Evolutionary conservation across 192 early-diverging fungal genomes (phyloP), one percentile per base, ranked within the genome.

Genomic region (Entomortierella beljakovae): DNA sequence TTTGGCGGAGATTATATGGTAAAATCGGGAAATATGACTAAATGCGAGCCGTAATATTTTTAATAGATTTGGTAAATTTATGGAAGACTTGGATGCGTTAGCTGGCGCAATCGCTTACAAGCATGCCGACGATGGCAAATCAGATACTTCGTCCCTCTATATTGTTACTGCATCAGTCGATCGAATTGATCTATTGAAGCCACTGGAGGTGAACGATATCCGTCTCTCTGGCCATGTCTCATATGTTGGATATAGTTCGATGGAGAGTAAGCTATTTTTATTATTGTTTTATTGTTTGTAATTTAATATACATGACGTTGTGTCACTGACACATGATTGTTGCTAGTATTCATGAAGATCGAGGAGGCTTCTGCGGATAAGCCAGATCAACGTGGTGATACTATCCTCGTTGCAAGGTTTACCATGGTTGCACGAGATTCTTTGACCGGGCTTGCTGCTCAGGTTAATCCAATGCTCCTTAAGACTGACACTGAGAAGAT

Each of bases 81-180:
- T 98, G 34, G 95, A 96, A 72, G 93, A 94, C 50, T 72, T 94
- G 53, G 97, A 98, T 80, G 89, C 93, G 0, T 77, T 97, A 42
- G 95, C 95, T 11, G 93, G 89, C 2, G 87, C 87, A 6, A 89
- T 96, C 50, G 84, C 90, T 6, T 96, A 94, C 81, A 88, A 90
- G 62, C 95, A 98, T 61, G 71, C 71, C 0, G 75, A 86, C 31
- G 85, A 83, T 58, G 85, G 83, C 0, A 69, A 73, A 7, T 43
- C 53, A 1, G 40, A 70, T 26, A 52, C 57, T 7, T 37, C 68
- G 0, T 90, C 92, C 15, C 52, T 92, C 38, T 88, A 88, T 1
- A 93, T 97, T 72, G 95, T 95, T 13, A 97, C 95, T 9, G 96
- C 96, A 0, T 87, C 91, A 28, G 88, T 98, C 10, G 96, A 98